Evolutionary conservation across 2,329 filamentous ascomycete genomes (phyloP).

Genomic region (Tolypocladium amazonense): DNA sequence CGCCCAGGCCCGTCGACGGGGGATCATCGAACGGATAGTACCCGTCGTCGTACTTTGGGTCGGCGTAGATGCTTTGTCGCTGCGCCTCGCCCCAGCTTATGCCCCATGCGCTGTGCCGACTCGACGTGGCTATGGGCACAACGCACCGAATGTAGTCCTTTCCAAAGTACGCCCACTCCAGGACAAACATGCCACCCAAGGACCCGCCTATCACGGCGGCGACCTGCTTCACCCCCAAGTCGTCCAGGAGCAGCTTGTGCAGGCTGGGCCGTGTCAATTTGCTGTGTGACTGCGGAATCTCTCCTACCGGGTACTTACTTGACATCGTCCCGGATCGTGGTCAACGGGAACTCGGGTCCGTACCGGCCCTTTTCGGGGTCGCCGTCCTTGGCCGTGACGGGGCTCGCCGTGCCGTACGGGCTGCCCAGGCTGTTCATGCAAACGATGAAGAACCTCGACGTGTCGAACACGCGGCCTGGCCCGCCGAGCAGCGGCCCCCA

Average conservation of each 20-base stretch:
- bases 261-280: conserved; percentile 41
- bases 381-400: conserved; percentile 80
- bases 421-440: conserved; percentile 81
- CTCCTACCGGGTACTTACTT: conserved; percentile 48
- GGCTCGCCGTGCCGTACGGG: conserved; percentile 79
- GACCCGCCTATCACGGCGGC: conserved; percentile 75
- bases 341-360: conserved; percentile 91
- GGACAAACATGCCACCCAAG: conserved; percentile 82
- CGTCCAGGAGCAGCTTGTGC: conserved; percentile 70
- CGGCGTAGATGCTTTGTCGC: conserved; percentile 89
- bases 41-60: conserved; percentile 96
- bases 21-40: conserved; percentile 87
- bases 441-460: conserved; percentile 72
- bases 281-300: background rate
- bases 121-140: conserved; percentile 77
- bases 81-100: conserved; percentile 89
- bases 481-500: conserved; percentile 77
- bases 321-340: conserved; percentile 91
- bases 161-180: conserved; percentile 87
- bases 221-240: conserved; percentile 67
- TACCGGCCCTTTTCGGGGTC: conserved; percentile 65
- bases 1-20: conserved; percentile 75
- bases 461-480: conserved; percentile 69
- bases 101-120: conserved; percentile 77
- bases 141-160: conserved; percentile 72